These are phyloP conservation scores for Penicillium longicatenatum DNA, from an alignment of 495 filamentous ascomycete genomes.

Conservation along the genomic window DNA sequence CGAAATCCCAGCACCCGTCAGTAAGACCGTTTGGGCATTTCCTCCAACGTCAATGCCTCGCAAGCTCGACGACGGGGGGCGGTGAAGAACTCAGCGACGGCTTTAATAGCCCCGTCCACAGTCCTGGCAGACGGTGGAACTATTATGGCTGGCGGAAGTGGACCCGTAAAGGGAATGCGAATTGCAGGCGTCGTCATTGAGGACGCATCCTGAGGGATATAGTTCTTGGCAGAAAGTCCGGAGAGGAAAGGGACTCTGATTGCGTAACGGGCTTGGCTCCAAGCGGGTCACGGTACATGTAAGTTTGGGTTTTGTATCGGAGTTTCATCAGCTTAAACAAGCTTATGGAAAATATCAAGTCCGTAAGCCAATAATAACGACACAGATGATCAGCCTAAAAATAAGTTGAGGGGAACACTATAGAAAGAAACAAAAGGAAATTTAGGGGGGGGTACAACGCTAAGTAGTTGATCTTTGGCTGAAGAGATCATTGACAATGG, in stretches of 20 bases:
- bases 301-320: background rate
- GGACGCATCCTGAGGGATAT: slow-evolving; percentile 5
- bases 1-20: slow-evolving; percentile 91
- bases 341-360: background rate
- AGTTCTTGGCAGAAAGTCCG: slow-evolving; percentile 11
- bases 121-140: slow-evolving; percentile 70
- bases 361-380: slow-evolving; percentile 4
- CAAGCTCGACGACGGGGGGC: slow-evolving; percentile 51
- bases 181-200: slow-evolving; percentile 68
- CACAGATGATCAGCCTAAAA: background rate
- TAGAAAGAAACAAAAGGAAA: background rate
- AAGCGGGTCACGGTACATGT: background rate
- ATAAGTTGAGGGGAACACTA: background rate
- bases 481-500: background rate
- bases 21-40: slow-evolving; percentile 64
- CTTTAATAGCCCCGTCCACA: slow-evolving; percentile 70
- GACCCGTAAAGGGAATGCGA: slow-evolving; percentile 88
- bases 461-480: too few relatives aligned
- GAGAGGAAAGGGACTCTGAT: background rate
- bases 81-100: slow-evolving; percentile 72
- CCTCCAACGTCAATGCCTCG: slow-evolving; percentile 50
- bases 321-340: background rate
- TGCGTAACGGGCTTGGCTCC: background rate
- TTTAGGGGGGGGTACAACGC: too few relatives aligned
- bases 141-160: slow-evolving; percentile 76